Conservation (phyloP, 2,329 filamentous ascomycete species). For the Penicillium sp. region DNA sequence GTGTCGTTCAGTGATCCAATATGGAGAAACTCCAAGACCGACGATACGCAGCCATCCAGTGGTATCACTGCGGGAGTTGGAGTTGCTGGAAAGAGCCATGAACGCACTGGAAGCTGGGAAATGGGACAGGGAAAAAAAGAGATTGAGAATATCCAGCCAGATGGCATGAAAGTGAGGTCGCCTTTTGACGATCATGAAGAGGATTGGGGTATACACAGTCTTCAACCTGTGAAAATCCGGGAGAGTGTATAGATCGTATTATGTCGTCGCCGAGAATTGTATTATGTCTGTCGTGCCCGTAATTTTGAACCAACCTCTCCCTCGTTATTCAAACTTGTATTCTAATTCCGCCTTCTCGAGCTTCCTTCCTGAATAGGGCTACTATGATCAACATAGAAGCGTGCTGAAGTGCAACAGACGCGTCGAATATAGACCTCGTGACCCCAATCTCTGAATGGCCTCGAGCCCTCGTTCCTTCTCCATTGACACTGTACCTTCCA, state of each 20-base stretch:
- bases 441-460: not conserved
- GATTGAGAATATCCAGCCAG: conserved; percentile 14
- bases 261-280: not conserved
- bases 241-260: conserved; percentile 46
- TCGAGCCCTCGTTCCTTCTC: conserved; percentile 6
- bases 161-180: conserved; percentile 16
- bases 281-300: not conserved
- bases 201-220: conserved; percentile 37
- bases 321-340: not conserved
- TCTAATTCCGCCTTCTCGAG: not conserved
- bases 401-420: not conserved
- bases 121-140: conserved; percentile 42
- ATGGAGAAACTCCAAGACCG: conserved; percentile 40
- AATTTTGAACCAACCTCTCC: not conserved
- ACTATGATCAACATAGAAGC: not conserved
- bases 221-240: conserved; percentile 46
- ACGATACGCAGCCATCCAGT: conserved; percentile 29
- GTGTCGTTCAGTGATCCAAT: conserved; percentile 45
- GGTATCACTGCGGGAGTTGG: conserved; percentile 17
- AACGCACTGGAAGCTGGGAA: conserved; percentile 60
- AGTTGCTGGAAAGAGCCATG: conserved; percentile 44
- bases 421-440: not conserved
- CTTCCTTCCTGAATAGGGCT: not conserved
- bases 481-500: not conserved
- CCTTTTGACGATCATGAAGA: conserved; percentile 50